A percentile compares a stretch with the other conserved stretches of the same genome.
Conservation (phyloP, 306 rosid genomes). For the Hippophae gyantsensis region DNA sequence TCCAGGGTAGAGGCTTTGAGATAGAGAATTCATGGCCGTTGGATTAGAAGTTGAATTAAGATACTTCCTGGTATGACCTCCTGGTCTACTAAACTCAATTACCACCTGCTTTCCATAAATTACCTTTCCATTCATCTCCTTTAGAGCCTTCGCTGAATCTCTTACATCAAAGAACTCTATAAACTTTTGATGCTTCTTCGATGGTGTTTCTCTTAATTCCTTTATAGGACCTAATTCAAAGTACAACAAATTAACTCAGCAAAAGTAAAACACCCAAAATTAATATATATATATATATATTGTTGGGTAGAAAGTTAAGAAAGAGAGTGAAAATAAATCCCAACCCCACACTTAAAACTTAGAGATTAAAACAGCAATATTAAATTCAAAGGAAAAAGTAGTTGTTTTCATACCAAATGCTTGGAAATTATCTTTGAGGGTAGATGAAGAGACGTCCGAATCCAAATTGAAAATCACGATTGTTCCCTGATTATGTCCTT, state of each 20-base stretch:
- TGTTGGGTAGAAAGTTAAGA: not conserved
- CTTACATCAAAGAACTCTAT: slow-evolving; percentile 76
- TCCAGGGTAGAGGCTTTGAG: slow-evolving; percentile 1
- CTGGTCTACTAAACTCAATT: slow-evolving; percentile 68
- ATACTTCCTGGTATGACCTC: slow-evolving; percentile 41
- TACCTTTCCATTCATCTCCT: slow-evolving; percentile 62
- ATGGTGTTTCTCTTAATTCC: slow-evolving; percentile 68
- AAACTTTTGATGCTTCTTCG: slow-evolving; percentile 65
- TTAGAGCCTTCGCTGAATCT: slow-evolving; percentile 61
- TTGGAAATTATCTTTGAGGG: slow-evolving; percentile 39
- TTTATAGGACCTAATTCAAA: slow-evolving; percentile 51
- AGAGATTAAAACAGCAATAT: not conserved
- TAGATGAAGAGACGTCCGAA: slow-evolving; percentile 29
- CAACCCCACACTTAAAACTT: not conserved
- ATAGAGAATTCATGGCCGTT: not conserved
- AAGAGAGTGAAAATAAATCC: not conserved
- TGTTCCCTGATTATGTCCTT: slow-evolving; percentile 71
- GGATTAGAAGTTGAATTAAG: slow-evolving; percentile 8
- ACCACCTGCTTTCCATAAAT: slow-evolving; percentile 43
- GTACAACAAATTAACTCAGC: not conserved
- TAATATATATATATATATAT: not conserved
- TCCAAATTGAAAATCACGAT: slow-evolving; percentile 65
- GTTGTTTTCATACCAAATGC: slow-evolving; percentile 39
- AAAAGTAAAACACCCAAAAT: not conserved
- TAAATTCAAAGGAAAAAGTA: not conserved